Base-by-base conservation (phyloP, 768 basidiomycete genomes). In the Agrocybe pediades region DNA sequence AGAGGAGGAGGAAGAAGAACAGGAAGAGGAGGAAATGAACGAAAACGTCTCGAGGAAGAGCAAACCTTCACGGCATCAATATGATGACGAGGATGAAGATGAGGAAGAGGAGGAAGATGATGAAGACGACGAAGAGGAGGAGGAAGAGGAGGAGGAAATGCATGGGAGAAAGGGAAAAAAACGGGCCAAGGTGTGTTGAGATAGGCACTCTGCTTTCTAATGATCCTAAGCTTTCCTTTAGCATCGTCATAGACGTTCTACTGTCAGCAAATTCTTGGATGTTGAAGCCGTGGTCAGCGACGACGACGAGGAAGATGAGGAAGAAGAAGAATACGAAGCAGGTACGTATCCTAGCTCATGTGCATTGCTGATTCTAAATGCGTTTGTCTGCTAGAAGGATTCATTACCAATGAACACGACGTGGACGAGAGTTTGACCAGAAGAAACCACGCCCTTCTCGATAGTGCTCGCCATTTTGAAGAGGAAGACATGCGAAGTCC, bases 261-360 rank as follows among this genome's bases (percentile, higher is more conserved):
- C 79, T 16, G 80, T 83, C 21, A 90, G 84, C 67, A 86, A 87
- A 59, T 99, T 95, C 86, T 77, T 98, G 61, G 97, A 98, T 83
- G 81, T 95, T 52, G 93, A 96, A 74, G 95, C 94, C 50, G 93
- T 94, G 67, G 95, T 96, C 17, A 94, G 94, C 61, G 95, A 97
- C 25, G 97, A 98, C 17, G 97, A 98, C 3, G 96, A 97, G 29
- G 97, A 98, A 21, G 89, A 90, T 2, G 94, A 96, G 17, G 92
- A 90, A 2, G 89, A 76, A 8, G 78, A 90, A 17, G 91, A 92
- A 49, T 82, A 79, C 54, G 88, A 77, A 9, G 72, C 75, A 60
- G 80, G 79, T 81, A 41, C 16, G 78, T 65, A 46, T 40, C 24
- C 20, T 30, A n/a, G 29, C 41, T 20, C 11, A 24, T 54, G 6